phyloP scores from a whole-genome alignment of 495 filamentous ascomycete genomes.

The Podospora sp. region DNA sequence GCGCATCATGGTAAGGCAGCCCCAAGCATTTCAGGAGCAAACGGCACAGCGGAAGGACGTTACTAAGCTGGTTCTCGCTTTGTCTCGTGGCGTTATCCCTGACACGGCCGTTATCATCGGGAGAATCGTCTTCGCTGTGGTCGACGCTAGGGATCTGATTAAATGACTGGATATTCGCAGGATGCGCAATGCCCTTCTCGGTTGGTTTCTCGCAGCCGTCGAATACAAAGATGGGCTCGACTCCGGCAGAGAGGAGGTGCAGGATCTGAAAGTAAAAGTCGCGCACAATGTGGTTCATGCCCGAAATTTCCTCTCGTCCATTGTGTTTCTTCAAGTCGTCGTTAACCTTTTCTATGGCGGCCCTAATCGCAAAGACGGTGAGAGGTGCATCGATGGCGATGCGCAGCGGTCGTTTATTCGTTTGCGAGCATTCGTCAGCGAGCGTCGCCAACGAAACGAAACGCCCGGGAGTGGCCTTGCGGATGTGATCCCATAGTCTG shows the following conservation, averaged over 20 bases:
- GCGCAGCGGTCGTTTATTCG: not conserved
- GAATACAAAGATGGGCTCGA: constrained; percentile 10
- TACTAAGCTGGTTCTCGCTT: not conserved
- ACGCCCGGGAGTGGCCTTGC: not conserved
- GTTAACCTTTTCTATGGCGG: not conserved
- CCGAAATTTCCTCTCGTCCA: not conserved
- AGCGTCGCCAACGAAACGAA: constrained; percentile 4
- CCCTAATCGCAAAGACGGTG: not conserved
- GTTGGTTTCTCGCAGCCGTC: not conserved
- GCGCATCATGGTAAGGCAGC: constrained; percentile 4
- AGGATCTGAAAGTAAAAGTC: constrained; percentile 1
- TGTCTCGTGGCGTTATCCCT: not conserved
- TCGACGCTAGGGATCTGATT: not conserved
- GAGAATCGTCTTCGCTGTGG: not conserved
- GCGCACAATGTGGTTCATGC: constrained; percentile 4
- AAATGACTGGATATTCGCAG: not conserved
- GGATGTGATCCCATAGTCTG: not conserved
- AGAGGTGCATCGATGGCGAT: constrained; percentile 6
- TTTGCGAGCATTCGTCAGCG: not conserved
- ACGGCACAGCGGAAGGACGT: constrained; percentile 8
- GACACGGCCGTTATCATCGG: not conserved
- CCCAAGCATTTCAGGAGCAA: not conserved
- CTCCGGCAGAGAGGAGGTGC: constrained; percentile 1
- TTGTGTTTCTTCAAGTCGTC: not conserved
- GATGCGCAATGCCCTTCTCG: not conserved